Conservation (phyloP, 805 yeast genomes). For the Saccharomycopsis fermentans region DNA sequence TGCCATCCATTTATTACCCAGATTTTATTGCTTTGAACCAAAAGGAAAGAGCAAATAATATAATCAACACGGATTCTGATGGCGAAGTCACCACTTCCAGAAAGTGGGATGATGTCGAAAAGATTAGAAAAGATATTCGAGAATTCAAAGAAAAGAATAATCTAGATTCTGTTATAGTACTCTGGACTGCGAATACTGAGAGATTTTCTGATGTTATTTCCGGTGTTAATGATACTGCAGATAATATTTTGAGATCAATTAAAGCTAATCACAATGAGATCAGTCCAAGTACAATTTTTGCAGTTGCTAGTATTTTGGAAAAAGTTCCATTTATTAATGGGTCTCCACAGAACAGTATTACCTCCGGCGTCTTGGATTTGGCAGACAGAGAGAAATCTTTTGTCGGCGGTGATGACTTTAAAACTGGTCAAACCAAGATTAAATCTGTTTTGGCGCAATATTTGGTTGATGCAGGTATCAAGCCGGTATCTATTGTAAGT, state of each 20-base stretch:
- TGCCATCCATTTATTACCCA: constrained; percentile 86
- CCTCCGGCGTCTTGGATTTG: constrained; percentile 85
- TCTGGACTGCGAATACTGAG: constrained; percentile 98
- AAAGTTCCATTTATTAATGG: constrained; percentile 88
- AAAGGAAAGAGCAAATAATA: constrained; percentile 82
- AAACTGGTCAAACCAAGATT: constrained; percentile 91
- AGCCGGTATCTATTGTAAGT: constrained; percentile 89
- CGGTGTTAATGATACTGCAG: constrained; percentile 85
- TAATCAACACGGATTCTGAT: constrained; percentile 46
- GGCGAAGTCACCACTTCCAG: constrained; percentile 44
- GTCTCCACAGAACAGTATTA: constrained; percentile 95
- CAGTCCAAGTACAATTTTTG: constrained; percentile 89
- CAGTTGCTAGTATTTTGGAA: constrained; percentile 87
- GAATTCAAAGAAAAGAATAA: constrained; percentile 62
- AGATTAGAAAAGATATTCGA: constrained; percentile 71
- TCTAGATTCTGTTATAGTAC: constrained; percentile 78
- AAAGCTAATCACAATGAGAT: constrained; percentile 74
- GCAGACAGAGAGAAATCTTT: constrained; percentile 68
- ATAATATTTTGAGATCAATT: constrained; percentile 62
- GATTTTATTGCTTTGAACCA: constrained; percentile 95
- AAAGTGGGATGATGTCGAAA: constrained; percentile 88
- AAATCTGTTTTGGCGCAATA: constrained; percentile 96
- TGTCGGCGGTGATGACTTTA: constrained; percentile 96
- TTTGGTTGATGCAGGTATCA: constrained; percentile 94
- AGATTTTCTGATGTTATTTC: constrained; percentile 68